Evolutionary conservation across 2,329 filamentous ascomycete genomes (phyloP).

Genomic region (Penicillium hordei): DNA sequence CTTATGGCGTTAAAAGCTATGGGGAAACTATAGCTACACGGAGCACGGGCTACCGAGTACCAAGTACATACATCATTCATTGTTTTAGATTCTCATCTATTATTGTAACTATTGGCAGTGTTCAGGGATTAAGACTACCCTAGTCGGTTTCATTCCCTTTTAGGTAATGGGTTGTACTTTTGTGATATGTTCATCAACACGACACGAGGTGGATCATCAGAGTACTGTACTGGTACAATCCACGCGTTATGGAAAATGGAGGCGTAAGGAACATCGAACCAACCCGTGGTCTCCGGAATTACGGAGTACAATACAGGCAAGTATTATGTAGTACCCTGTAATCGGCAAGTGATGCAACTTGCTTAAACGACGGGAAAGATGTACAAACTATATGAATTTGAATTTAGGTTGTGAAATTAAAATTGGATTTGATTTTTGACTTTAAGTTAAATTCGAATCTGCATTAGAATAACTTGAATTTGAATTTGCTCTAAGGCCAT

Average conservation of each 20-base stretch:
- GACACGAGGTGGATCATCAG: not conserved
- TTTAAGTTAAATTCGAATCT: not conserved
- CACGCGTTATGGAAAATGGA: not conserved
- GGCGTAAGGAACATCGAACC: not conserved
- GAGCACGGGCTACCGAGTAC: not conserved
- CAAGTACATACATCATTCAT: not conserved
- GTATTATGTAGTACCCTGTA: not conserved
- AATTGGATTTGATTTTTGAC: not conserved
- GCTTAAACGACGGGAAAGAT: not conserved
- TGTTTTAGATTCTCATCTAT: not conserved
- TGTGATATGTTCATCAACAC: not conserved
- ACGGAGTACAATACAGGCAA: not conserved
- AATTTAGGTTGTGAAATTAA: no score
- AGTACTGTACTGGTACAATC: not conserved
- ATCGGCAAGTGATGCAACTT: not conserved
- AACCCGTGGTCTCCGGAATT: not conserved
- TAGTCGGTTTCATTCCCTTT: not conserved
- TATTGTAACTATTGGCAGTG: not conserved
- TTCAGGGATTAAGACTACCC: not conserved
- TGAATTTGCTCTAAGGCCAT: slow-evolving; percentile 9
- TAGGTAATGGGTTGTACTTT: not conserved
- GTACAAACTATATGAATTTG: not conserved
- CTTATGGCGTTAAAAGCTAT: not conserved
- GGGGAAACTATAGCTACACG: not conserved
- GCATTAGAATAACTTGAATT: not conserved